Evolutionary conservation across 2,329 filamentous ascomycete genomes (phyloP).

Genomic region (Cucurbitaria berberidis): DNA sequence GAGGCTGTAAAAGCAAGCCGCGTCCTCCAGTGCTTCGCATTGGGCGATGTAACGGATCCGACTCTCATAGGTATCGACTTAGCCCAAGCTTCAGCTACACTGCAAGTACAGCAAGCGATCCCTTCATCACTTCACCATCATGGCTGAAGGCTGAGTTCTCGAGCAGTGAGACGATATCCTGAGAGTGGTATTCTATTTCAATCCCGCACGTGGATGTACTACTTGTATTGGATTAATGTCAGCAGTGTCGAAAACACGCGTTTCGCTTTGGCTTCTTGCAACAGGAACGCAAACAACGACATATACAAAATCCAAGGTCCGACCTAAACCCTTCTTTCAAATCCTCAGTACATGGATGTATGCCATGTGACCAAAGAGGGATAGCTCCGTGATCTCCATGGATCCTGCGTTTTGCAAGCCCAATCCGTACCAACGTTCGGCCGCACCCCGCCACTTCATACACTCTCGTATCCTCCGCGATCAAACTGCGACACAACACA

Average conservation of each 20-base stretch:
- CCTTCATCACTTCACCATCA: slow-evolving; percentile 14
- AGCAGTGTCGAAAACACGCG: background rate
- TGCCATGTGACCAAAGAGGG: background rate
- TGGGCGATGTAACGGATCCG: background rate
- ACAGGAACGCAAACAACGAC: background rate
- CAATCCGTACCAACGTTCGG: background rate
- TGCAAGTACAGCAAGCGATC: slow-evolving; percentile 3
- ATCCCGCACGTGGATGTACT: background rate
- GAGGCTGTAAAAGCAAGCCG: background rate
- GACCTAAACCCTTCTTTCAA: too few species aligned
- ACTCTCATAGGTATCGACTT: background rate
- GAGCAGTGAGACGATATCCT: background rate
- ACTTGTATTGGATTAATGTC: background rate
- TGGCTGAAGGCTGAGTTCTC: slow-evolving; percentile 11
- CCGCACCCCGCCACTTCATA: slow-evolving; percentile 5
- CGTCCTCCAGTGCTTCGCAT: background rate
- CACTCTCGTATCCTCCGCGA: slow-evolving; percentile 1
- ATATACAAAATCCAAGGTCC: too few species aligned
- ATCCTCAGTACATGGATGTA: too few species aligned
- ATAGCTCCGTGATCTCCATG: slow-evolving; percentile 7
- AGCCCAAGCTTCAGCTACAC: background rate
- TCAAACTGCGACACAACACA: slow-evolving; percentile 2
- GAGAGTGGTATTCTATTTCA: background rate
- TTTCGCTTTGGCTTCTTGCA: background rate
- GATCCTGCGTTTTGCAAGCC: background rate